Evolutionary conservation across 2,329 filamentous ascomycete genomes (phyloP).

Genomic region (Sclerotiophoma versabilis): DNA sequence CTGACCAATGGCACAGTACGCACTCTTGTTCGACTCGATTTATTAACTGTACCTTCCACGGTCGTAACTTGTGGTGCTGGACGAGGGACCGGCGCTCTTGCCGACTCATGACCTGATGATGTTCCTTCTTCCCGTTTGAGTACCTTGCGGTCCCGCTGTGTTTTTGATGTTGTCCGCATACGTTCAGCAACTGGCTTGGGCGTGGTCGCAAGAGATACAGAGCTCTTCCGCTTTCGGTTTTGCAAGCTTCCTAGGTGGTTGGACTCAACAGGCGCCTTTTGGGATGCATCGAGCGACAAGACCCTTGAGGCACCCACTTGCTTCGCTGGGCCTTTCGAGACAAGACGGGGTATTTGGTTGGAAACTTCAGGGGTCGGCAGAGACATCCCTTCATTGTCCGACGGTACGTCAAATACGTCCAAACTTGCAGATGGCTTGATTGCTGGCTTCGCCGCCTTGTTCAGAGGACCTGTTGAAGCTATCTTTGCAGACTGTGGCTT

Average conservation of each 20-base stretch:
- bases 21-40: constrained; percentile 36
- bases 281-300: not conserved
- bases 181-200: constrained; percentile 15
- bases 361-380: constrained; percentile 24
- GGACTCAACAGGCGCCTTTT: constrained; percentile 26
- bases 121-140: constrained; percentile 34
- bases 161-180: constrained; percentile 13
- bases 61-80: not conserved
- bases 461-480: not conserved
- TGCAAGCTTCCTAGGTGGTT: constrained; percentile 40
- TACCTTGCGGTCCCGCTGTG: constrained; percentile 35
- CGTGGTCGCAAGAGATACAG: constrained; percentile 23
- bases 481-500: not conserved
- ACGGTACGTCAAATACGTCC: constrained; percentile 37
- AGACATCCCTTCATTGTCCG: constrained; percentile 35
- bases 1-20: constrained; percentile 5
- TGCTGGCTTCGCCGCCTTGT: constrained; percentile 15
- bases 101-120: constrained; percentile 22
- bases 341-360: constrained; percentile 16
- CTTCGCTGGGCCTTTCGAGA: constrained; percentile 18
- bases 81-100: not conserved
- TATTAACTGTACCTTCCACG: constrained; percentile 23
- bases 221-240: constrained; percentile 42
- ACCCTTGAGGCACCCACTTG: not conserved
- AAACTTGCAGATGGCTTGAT: constrained; percentile 11